These are phyloP conservation scores for Babesia divergens DNA, from an alignment of 169 alveolate species.

Conservation along the genomic window DNA sequence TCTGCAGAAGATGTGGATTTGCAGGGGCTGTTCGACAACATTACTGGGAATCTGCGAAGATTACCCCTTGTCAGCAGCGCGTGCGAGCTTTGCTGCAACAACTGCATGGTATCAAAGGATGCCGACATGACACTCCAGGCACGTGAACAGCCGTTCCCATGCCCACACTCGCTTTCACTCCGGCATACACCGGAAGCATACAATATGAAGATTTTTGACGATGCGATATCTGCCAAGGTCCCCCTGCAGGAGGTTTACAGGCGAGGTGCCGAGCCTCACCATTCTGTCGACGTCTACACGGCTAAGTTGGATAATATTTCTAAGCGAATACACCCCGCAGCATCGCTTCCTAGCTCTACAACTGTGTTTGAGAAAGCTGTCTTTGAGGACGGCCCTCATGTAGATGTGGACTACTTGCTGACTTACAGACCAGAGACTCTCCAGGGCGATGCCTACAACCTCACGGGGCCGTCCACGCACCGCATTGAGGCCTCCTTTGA, in stretches of 20 bases:
- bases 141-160: not conserved
- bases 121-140: not conserved
- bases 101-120: not conserved
- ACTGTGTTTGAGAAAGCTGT: not conserved
- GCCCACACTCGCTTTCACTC: slow-evolving; percentile 8
- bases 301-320: not conserved
- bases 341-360: not conserved
- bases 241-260: not conserved
- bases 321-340: not conserved
- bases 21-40: slow-evolving; percentile 1
- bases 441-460: slow-evolving; percentile 5
- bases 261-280: not conserved
- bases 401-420: slow-evolving; percentile 1
- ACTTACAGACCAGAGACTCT: slow-evolving; percentile 20
- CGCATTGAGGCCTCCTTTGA: slow-evolving; percentile 6
- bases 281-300: no score
- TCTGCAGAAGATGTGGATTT: slow-evolving; percentile 2
- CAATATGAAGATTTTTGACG: not conserved
- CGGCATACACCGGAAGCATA: slow-evolving; percentile 1
- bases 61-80: slow-evolving; percentile 11
- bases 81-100: slow-evolving; percentile 30
- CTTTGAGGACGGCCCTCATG: not conserved
- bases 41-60: slow-evolving; percentile 1
- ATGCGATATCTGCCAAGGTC: not conserved
- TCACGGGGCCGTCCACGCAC: not conserved